Conservation (phyloP, 1,284 basidiomycete species). For the Lentinus polychrous region DNA sequence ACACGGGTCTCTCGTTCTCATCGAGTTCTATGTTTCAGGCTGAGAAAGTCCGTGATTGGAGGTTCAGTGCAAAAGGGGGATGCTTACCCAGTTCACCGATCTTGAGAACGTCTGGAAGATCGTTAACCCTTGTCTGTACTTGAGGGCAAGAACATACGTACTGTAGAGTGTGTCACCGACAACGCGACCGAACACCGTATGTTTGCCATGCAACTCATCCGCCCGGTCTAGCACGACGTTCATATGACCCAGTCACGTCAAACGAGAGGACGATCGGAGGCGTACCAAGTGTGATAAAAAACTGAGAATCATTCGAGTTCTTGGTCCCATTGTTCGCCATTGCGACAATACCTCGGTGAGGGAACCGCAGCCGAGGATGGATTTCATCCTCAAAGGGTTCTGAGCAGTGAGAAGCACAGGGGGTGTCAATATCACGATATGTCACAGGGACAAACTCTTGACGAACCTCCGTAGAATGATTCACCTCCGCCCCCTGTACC, state of each 20-base stretch:
- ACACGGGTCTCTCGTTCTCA: constrained; percentile 76
- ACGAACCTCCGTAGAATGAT: constrained; percentile 81
- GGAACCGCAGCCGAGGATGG: constrained; percentile 82
- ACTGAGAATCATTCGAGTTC: constrained; percentile 84
- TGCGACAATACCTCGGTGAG: constrained; percentile 83
- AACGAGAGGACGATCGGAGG: no score
- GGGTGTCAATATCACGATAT: not conserved
- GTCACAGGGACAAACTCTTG: not conserved
- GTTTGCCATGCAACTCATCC: constrained; percentile 84
- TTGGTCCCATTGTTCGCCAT: constrained; percentile 91
- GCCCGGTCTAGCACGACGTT: constrained; percentile 55
- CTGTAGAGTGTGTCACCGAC: constrained; percentile 84
- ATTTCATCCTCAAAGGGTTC: constrained; percentile 92
- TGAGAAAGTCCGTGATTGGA: constrained; percentile 13
- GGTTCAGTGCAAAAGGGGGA: not conserved
- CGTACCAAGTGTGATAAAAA: constrained; percentile 83
- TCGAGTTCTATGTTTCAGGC: constrained; percentile 59
- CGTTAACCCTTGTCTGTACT: constrained; percentile 4
- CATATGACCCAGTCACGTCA: not conserved
- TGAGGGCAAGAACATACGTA: constrained; percentile 34
- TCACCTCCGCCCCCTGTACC: constrained; percentile 90
- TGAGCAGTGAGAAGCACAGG: no score
- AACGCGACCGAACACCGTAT: constrained; percentile 80
- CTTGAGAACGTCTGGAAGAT: constrained; percentile 71
- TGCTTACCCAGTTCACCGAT: constrained; percentile 77